Evolutionary conservation across 192 early-diverging fungal species (phyloP).

Genomic region (Diversispora eburnea): DNA sequence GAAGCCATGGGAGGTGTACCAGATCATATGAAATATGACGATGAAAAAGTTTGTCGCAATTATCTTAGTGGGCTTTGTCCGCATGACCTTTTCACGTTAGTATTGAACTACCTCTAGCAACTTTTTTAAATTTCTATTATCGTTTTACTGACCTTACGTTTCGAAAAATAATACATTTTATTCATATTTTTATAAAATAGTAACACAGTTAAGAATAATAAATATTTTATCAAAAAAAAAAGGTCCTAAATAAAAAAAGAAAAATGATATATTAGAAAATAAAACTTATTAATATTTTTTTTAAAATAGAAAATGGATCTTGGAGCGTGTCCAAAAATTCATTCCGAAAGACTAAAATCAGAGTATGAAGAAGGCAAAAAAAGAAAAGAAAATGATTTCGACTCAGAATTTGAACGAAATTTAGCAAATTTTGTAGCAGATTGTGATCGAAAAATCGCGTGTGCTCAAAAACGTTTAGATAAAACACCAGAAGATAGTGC

Average conservation of each 20-base stretch:
- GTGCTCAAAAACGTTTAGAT: conserved; percentile 46
- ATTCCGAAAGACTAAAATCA: conserved; percentile 46
- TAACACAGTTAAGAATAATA: conserved; percentile 11
- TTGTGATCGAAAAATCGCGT: conserved; percentile 48
- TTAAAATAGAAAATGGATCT: conserved; percentile 47
- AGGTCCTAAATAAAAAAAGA: background rate
- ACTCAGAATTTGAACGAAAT: conserved; percentile 46
- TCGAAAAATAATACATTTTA: background rate
- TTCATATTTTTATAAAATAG: conserved; percentile 4
- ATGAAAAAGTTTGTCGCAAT: conserved; percentile 43
- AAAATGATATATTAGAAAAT: no score
- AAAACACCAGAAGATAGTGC: conserved; percentile 48
- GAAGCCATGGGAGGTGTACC: conserved; percentile 47
- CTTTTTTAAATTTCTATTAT: background rate
- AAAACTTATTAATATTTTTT: background rate
- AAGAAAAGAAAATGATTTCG: conserved; percentile 29
- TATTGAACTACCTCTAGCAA: background rate
- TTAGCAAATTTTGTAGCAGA: conserved; percentile 44
- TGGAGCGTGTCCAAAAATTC: conserved; percentile 45
- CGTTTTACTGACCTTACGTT: background rate
- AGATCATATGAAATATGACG: conserved; percentile 44
- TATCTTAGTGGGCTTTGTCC: conserved; percentile 51
- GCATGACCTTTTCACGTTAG: conserved; percentile 47
- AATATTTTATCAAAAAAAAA: background rate
- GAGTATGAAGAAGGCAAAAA: conserved; percentile 44